These are phyloP conservation scores for Cytospora piceae DNA, from an alignment of 2,329 filamentous ascomycete species.

Conservation along the genomic window DNA sequence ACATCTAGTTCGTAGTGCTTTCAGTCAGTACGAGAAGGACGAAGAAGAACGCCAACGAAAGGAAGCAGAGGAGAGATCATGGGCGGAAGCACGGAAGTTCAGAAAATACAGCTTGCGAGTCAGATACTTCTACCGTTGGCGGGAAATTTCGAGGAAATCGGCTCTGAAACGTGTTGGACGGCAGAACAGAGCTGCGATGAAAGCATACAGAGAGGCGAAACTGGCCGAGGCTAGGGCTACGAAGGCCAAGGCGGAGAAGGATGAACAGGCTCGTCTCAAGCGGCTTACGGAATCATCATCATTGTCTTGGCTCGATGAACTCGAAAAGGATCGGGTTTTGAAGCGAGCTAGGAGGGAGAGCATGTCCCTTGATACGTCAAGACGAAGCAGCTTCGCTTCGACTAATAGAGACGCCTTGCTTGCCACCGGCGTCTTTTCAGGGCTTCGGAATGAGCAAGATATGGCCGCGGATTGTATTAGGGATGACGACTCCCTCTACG, in stretches of 20 bases:
- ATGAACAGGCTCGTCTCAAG: conserved; percentile 38
- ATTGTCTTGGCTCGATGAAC: conserved; percentile 29
- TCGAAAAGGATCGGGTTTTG: conserved; percentile 35
- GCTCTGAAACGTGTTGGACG: conserved; percentile 55
- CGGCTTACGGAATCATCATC: conserved; percentile 24
- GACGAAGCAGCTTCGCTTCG: conserved; percentile 33
- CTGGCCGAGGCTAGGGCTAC: conserved; percentile 40
- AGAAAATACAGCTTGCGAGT: conserved; percentile 53
- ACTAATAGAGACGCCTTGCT: conserved; percentile 45
- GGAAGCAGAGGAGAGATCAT: conserved; percentile 54
- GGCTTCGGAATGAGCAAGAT: conserved; percentile 44
- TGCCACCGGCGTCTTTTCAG: conserved; percentile 48
- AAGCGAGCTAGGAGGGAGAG: conserved; percentile 35
- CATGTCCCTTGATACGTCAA: conserved; percentile 37
- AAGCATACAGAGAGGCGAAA: conserved; percentile 48
- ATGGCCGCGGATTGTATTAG: conserved; percentile 42
- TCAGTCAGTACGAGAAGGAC: conserved; percentile 45
- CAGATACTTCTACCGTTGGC: conserved; percentile 63
- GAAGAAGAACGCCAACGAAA: conserved; percentile 46
- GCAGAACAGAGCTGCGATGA: conserved; percentile 55
- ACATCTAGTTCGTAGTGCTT: conserved; percentile 48
- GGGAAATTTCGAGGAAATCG: conserved; percentile 50
- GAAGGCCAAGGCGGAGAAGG: conserved; percentile 43
- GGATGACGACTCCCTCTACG: conserved; percentile 33
- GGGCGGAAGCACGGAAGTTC: conserved; percentile 53